A percentile compares a stretch with the other conserved stretches of the same genome.
Conservation (phyloP, 2,329 filamentous ascomycete species). For the Talaromyces sp. region DNA sequence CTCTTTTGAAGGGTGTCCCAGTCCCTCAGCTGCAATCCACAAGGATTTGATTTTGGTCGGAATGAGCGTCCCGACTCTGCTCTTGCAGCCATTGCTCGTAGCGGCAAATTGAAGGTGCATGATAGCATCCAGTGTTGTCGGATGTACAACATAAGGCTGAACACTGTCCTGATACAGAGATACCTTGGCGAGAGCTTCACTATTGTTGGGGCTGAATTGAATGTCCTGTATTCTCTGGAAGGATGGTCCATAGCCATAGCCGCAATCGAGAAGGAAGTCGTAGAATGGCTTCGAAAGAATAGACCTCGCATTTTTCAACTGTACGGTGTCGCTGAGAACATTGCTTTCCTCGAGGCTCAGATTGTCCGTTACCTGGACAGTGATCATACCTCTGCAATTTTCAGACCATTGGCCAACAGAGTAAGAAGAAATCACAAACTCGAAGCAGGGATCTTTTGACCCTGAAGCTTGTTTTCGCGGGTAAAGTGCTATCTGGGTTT, state of each 20-base stretch:
- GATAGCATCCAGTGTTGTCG: slow-evolving; percentile 13
- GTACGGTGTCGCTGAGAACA: slow-evolving; percentile 8
- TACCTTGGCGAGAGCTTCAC: slow-evolving; percentile 14
- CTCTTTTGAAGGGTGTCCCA: background rate
- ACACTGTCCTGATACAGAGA: slow-evolving; percentile 18
- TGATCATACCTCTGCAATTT: background rate
- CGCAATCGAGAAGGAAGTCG: slow-evolving; percentile 23
- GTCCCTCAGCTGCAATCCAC: background rate
- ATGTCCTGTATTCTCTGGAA: slow-evolving; percentile 19
- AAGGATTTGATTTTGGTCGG: slow-evolving; percentile 17
- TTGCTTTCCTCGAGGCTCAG: background rate
- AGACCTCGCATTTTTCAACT: slow-evolving; percentile 23
- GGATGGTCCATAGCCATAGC: slow-evolving; percentile 24
- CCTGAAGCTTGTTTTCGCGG: background rate
- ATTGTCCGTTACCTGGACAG: background rate
- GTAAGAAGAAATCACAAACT: background rate
- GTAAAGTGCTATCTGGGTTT: background rate
- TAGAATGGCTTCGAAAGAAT: slow-evolving; percentile 17
- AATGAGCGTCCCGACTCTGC: slow-evolving; percentile 22
- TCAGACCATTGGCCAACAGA: background rate
- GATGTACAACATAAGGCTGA: slow-evolving; percentile 21
- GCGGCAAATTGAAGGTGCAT: slow-evolving; percentile 19
- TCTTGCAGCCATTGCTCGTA: slow-evolving; percentile 19
- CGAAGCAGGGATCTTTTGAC: background rate
- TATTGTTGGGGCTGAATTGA: slow-evolving; percentile 21